Evolutionary conservation across 225 moss, liverwort and hornwort genomes (phyloP).

Genomic region (Thuidium tamariscinum): DNA sequence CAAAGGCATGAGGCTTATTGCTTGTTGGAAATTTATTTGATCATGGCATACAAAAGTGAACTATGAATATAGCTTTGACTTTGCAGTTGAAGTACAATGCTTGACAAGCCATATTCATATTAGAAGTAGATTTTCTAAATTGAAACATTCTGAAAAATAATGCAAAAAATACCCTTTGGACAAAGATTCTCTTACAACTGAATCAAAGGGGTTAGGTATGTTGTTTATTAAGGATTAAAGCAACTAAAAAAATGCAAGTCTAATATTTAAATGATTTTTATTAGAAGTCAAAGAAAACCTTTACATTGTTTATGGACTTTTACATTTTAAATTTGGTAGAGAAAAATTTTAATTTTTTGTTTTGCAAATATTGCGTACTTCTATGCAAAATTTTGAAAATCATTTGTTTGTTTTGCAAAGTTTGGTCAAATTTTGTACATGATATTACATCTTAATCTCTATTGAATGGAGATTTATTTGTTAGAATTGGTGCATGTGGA

Average conservation of each 20-base stretch:
- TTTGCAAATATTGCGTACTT: neutral
- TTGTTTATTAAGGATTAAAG: neutral
- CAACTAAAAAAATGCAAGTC: neutral
- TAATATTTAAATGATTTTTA: neutral
- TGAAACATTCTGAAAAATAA: neutral
- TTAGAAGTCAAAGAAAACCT: neutral
- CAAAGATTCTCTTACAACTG: accelerated
- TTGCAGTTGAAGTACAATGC: neutral
- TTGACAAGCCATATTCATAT: neutral
- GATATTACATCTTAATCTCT: accelerated
- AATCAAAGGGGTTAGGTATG: neutral
- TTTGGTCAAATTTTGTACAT: neutral
- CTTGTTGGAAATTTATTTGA: accelerated
- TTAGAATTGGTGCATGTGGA: neutral
- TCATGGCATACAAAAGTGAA: accelerated
- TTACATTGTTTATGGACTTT: accelerated
- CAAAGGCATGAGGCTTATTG: accelerated
- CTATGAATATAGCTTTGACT: neutral
- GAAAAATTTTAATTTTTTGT: neutral
- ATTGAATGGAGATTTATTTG: neutral
- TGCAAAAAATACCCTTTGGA: neutral
- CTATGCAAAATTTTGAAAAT: neutral
- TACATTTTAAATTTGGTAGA: neutral
- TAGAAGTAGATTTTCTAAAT: accelerated
- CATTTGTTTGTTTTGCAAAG: neutral